phyloP scores from a whole-genome alignment of 2,329 filamentous ascomycete species.

The Apiospora sp. region DNA sequence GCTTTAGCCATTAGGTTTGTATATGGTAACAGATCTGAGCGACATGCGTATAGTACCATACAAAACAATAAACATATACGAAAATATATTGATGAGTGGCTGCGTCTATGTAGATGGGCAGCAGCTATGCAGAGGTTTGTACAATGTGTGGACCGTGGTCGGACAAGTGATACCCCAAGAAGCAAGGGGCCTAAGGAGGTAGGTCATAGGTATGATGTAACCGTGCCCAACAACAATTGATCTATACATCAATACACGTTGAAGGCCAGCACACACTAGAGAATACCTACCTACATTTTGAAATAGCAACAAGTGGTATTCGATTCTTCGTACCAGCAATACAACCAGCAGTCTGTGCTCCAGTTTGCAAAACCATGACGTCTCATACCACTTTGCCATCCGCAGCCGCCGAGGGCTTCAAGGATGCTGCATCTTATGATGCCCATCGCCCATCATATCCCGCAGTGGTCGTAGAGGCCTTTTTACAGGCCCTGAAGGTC shows the following conservation, averaged over 20 bases:
- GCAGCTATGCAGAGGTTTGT: not conserved
- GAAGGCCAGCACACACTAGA: not conserved
- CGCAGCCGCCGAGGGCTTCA: conserved; percentile 68
- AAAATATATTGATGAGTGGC: too few species aligned
- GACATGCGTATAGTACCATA: too few species aligned
- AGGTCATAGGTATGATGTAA: conserved; percentile 6
- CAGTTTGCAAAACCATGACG: conserved; percentile 9
- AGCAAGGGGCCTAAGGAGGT: not conserved
- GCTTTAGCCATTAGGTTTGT: not conserved
- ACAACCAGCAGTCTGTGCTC: not conserved
- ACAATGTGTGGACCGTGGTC: conserved; percentile 7
- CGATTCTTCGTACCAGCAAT: not conserved
- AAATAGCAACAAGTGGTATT: not conserved
- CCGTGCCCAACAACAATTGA: not conserved
- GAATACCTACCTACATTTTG: not conserved
- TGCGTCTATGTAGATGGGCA: not conserved
- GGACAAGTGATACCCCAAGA: conserved; percentile 9
- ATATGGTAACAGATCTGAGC: not conserved
- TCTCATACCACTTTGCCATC: conserved; percentile 32
- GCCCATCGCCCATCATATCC: conserved; percentile 73
- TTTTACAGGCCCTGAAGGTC: conserved; percentile 65
- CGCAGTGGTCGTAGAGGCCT: conserved; percentile 60
- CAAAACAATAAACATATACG: not conserved
- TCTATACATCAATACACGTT: not conserved
- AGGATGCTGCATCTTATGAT: conserved; percentile 71